phyloP scores from a whole-genome alignment of 257 asterid genomes.

The Nicotiana tabacum region DNA sequence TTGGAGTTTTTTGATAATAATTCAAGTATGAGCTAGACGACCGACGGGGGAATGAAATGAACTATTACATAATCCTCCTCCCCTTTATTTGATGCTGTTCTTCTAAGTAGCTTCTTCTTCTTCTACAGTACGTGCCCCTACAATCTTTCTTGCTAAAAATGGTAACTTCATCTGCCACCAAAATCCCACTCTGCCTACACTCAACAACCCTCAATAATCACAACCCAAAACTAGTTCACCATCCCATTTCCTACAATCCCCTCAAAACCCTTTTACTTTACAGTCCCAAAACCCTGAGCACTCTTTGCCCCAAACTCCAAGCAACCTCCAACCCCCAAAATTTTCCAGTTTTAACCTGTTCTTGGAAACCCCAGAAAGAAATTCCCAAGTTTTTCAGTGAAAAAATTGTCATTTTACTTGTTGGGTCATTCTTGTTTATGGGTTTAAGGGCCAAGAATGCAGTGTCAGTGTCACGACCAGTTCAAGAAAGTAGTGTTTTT shows the following conservation, averaged over 20 bases:
- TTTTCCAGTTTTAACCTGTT: constrained; percentile 6
- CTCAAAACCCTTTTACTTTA: constrained; percentile 15
- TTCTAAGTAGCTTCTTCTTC: too few relatives aligned
- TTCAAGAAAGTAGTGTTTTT: constrained; percentile 33
- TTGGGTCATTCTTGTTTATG: constrained; percentile 57
- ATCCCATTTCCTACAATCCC: constrained; percentile 3
- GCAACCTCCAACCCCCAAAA: constrained; percentile 21
- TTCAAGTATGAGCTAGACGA: background rate
- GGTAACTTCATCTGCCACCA: constrained; percentile 44
- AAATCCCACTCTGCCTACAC: constrained; percentile 24
- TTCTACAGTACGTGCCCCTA: too few relatives aligned
- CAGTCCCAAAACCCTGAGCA: constrained; percentile 14
- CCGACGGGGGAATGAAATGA: background rate
- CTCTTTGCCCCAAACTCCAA: constrained; percentile 18
- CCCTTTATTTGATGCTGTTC: too few relatives aligned
- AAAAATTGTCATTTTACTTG: constrained; percentile 41
- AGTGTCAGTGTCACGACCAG: constrained; percentile 43
- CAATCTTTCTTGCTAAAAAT: constrained; percentile 8
- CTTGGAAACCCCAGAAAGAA: constrained; percentile 26
- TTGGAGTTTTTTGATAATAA: background rate
- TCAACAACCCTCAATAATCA: constrained; percentile 1
- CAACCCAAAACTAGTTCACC: constrained; percentile 4
- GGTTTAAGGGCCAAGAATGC: constrained; percentile 41
- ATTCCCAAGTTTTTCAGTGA: constrained; percentile 25
- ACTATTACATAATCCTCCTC: background rate